Percentiles rank a stretch among this genome's conserved stretches.
These are phyloP conservation scores for Pugionium dolabratum DNA, from an alignment of 345 rosid genomes.

Conservation along the genomic window DNA sequence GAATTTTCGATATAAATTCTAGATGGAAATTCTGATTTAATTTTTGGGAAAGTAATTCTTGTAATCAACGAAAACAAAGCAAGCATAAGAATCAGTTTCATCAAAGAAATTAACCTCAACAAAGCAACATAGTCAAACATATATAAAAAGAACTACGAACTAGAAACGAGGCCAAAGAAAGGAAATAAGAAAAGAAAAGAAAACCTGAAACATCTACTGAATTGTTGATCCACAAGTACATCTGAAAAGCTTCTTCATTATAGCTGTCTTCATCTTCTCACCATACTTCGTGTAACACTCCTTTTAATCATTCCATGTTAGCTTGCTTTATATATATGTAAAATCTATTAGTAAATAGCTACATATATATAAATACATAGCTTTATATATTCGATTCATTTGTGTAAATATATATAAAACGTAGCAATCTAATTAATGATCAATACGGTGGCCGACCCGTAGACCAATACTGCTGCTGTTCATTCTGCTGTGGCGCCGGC, in stretches of 20 bases:
- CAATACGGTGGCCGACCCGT: conserved; percentile 74
- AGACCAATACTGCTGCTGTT: conserved; percentile 75
- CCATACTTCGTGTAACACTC: conserved; percentile 10
- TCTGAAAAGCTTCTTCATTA: conserved; percentile 24
- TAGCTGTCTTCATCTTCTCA: conserved; percentile 21
- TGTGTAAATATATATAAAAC: not conserved
- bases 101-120: conserved; percentile 22
- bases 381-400: conserved; percentile 15
- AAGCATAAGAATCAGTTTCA: conserved; percentile 21
- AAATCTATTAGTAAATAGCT: conserved; percentile 35
- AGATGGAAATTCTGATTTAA: no score
- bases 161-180: not conserved
- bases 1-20: no score
- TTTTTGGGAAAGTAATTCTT: conserved; percentile 14
- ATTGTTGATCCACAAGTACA: conserved; percentile 32
- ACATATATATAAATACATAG: conserved; percentile 38
- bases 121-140: conserved; percentile 30
- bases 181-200: not conserved
- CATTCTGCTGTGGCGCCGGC: conserved; percentile 49
- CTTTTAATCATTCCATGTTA: conserved; percentile 31
- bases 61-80: conserved; percentile 5
- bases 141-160: conserved; percentile 17
- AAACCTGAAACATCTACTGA: conserved; percentile 35
- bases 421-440: conserved; percentile 26
- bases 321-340: conserved; percentile 39